These are phyloP conservation scores for Colletotrichum higginsianum DNA, from an alignment of 2,329 filamentous ascomycete genomes.

Conservation along the genomic window DNA sequence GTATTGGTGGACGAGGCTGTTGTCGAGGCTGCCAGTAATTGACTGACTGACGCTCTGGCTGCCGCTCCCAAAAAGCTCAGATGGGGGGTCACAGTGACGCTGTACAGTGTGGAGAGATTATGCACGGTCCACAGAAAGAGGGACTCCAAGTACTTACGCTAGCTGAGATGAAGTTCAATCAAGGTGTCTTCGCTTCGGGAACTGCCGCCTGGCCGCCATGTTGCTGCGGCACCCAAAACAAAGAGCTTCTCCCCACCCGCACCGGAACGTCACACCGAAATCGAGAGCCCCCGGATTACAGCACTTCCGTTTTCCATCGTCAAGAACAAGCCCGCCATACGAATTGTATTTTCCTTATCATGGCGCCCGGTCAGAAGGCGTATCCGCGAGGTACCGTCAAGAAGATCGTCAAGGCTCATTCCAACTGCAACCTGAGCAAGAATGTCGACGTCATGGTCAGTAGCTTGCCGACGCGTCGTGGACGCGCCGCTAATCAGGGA, in stretches of 20 bases:
- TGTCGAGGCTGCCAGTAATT: slow-evolving; percentile 14
- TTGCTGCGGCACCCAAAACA: slow-evolving; percentile 19
- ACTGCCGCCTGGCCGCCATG: slow-evolving; percentile 23
- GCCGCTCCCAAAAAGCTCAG: slow-evolving; percentile 41
- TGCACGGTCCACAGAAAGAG: slow-evolving; percentile 14
- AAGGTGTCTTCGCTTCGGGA: slow-evolving; percentile 33
- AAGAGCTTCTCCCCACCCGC: slow-evolving; percentile 12
- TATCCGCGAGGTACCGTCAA: slow-evolving; percentile 90
- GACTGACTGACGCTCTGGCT: slow-evolving; percentile 3
- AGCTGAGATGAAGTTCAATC: slow-evolving; percentile 14
- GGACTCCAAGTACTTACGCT: not conserved
- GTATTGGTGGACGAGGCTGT: slow-evolving; percentile 10
- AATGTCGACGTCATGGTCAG: slow-evolving; percentile 88
- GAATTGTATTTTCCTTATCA: slow-evolving; percentile 48
- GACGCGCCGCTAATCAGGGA: slow-evolving; percentile 46
- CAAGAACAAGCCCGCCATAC: slow-evolving; percentile 1
- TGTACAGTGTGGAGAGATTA: slow-evolving; percentile 21
- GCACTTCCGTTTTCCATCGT: not conserved
- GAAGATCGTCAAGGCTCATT: slow-evolving; percentile 91
- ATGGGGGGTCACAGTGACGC: slow-evolving; percentile 34
- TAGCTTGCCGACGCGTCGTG: slow-evolving; percentile 41
- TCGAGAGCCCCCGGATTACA: not conserved
- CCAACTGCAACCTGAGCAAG: slow-evolving; percentile 84
- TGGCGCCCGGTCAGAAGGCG: slow-evolving; percentile 78
- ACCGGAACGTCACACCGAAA: slow-evolving; percentile 29